phyloP scores from a whole-genome alignment of 2,329 filamentous ascomycete genomes.

The Aspergillus uvarum region DNA sequence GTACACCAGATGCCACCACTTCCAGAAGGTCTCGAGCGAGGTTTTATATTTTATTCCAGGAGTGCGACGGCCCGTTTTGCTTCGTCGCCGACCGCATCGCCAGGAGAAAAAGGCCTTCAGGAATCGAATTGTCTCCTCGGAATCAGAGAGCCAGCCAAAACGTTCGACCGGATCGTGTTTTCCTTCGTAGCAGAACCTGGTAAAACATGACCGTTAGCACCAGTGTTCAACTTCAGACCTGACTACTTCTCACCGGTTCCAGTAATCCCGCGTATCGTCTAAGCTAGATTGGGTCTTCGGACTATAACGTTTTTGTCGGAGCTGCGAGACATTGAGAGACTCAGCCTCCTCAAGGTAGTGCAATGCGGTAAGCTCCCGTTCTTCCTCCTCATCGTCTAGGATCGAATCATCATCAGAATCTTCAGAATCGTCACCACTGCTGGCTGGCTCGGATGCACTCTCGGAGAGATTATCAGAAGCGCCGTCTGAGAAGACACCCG shows the following conservation, averaged over 20 bases:
- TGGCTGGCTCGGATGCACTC: background rate
- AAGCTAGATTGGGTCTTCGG: conserved; percentile 25
- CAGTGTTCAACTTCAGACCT: background rate
- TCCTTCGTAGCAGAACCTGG: conserved; percentile 24
- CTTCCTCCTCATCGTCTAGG: conserved; percentile 5
- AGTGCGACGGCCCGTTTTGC: conserved; percentile 16
- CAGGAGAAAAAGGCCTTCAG: conserved; percentile 27
- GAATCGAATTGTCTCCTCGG: conserved; percentile 29
- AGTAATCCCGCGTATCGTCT: conserved; percentile 27
- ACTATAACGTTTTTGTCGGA: conserved; percentile 30
- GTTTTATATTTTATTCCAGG: conserved; percentile 20
- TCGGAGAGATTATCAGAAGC: background rate
- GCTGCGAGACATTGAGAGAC: conserved; percentile 26
- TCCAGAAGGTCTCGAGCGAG: conserved; percentile 23
- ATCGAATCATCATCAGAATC: background rate
- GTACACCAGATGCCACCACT: conserved; percentile 27
- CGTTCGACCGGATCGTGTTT: conserved; percentile 20
- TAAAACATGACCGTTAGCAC: conserved; percentile 12
- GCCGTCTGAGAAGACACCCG: background rate
- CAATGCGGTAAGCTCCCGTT: conserved; percentile 17
- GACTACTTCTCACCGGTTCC: conserved; percentile 20
- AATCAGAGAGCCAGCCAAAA: conserved; percentile 25
- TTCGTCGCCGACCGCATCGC: conserved; percentile 16
- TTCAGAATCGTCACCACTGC: background rate
- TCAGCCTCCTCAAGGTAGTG: conserved; percentile 27